Evolutionary conservation across 345 rosid genomes (phyloP).

Genomic region (Gossypium anomalum): DNA sequence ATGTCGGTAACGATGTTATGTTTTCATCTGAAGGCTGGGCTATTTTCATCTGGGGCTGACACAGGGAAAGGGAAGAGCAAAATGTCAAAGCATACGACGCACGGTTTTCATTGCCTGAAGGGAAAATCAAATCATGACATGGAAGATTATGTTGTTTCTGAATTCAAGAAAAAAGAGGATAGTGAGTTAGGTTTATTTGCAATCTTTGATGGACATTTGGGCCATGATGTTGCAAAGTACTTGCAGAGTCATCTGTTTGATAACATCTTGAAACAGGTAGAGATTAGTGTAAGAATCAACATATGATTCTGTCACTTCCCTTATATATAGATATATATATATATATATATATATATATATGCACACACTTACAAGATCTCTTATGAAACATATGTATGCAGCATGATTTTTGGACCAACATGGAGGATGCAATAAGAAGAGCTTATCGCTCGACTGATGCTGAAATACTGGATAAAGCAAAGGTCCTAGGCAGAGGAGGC

Average conservation of each 20-base stretch:
- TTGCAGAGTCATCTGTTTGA: slow-evolving; percentile 63
- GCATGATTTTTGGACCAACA: slow-evolving; percentile 71
- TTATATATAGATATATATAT: neutral
- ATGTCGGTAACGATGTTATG: neutral
- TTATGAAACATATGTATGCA: slow-evolving; percentile 25
- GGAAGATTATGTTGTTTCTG: slow-evolving; percentile 35
- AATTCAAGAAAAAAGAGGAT: slow-evolving; percentile 43
- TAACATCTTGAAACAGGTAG: slow-evolving; percentile 71
- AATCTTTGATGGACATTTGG: slow-evolving; percentile 83
- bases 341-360: neutral
- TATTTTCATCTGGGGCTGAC: slow-evolving; percentile 44
- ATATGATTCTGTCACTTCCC: neutral
- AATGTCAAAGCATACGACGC: slow-evolving; percentile 51
- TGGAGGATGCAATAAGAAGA: slow-evolving; percentile 55
- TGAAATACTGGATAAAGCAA: slow-evolving; percentile 49
- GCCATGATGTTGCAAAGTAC: slow-evolving; percentile 71
- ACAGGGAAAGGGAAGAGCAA: slow-evolving; percentile 79
- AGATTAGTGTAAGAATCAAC: slow-evolving; percentile 8
- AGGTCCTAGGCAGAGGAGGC: slow-evolving; percentile 75
- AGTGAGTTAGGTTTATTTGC: slow-evolving; percentile 78
- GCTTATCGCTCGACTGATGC: slow-evolving; percentile 68
- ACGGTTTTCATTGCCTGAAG: slow-evolving; percentile 67
- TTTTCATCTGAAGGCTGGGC: slow-evolving; percentile 52
- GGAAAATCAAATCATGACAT: slow-evolving; percentile 20
- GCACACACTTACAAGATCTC: no score